Evolutionary conservation across 768 basidiomycete species (phyloP), one percentile per base, ranked within the genome.

Genomic region (Tricholoma saponaceum): DNA sequence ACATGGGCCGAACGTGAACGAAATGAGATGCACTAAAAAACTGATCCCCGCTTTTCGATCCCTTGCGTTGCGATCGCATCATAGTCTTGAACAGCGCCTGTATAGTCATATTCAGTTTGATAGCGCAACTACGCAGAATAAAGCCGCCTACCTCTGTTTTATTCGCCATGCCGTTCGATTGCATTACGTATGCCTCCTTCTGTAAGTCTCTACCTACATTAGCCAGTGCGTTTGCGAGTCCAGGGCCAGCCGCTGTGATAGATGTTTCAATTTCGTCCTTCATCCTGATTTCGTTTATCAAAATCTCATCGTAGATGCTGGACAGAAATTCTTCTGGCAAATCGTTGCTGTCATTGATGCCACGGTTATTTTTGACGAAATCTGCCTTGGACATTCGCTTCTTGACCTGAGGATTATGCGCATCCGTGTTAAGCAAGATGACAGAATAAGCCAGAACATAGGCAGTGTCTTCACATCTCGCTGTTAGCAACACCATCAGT

Each of bases 1-100:
- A 97, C 97, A 99, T 99, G 18, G 97, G 96, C 35, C 87, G 84
- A 59, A 98, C 96, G 69, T 99, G 97, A 57, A 98, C 85, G 60
- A 95, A 92, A 67, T 98, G 92, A 0, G 93, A 97, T 1, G 97
- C 97, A 60, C 92, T 93, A 75, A 95, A 97, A 75, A 94, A 99
- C 60, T 96, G 92, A 60, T 97, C 93, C 23, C 79, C 83, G 5
- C 76, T 72, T 70, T 85, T 90, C 7, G 86, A 83, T 22, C 88
- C 85, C 64, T 89, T 91, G n/a, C 91, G 84, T 68, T 98, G 95
- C 25, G 92, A 84, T 30, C 90, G 86, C 79, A 94, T 90, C 80
- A 98, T 83, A 0, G 94, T 95, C 64, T 83, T 86, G 79, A 99
- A 94, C 56, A 98, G 78, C 0, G 94, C 92, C 92, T 95, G 55